Evolutionary conservation across 2,329 filamentous ascomycete genomes (phyloP), one percentile per base, ranked within the genome.

Genomic region (Remersonia thermophila): DNA sequence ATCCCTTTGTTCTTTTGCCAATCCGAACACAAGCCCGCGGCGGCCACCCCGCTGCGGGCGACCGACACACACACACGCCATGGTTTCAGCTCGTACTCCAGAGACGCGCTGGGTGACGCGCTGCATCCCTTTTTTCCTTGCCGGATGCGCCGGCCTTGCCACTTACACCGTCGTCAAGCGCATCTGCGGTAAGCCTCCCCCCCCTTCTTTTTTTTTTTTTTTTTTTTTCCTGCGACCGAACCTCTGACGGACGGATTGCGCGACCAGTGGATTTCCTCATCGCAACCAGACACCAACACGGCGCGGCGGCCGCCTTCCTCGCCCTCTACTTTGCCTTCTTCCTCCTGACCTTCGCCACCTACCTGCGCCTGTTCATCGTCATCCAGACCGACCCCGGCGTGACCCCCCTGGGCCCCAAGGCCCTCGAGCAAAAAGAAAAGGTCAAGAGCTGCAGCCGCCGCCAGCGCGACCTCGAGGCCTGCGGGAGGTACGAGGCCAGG

Each of bases 321-420:
- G 70, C 76, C 18, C 58, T 87, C 16, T 86, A 83, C 58, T 81
- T 80, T 51, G 35, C 87, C 36, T 65, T 93, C 36, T 64, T 94
- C 30, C 47, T 82, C 12, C 65, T 80, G 20, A 71, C 85, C 51
- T 52, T 79, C 16, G 50, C 65, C 23, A 69, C 78, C 14, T 95
- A 93, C 57, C 52, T 81, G 14, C 80, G 86, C 44, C 70, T 87
- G 8, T 57, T 87, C 29, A 61, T 76, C 43, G 70, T 73, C 25
- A 77, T 93, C 34, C 69, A 74, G 40, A 65, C 65, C 47, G 72
- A 86, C 46, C 80, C 86, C 0, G 87, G 84, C 3, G 71, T 85
- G 36, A 68, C 87, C 1, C 78, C 83, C 0, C 69, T 80, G 23
- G 74, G 71, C n/a, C 57, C 64, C 37, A 55, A 42, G 32, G 46